A percentile compares a stretch with the other conserved stretches of the same genome.
Conservation (phyloP, 306 rosid genomes). For the Glycyrrhiza uralensis region DNA sequence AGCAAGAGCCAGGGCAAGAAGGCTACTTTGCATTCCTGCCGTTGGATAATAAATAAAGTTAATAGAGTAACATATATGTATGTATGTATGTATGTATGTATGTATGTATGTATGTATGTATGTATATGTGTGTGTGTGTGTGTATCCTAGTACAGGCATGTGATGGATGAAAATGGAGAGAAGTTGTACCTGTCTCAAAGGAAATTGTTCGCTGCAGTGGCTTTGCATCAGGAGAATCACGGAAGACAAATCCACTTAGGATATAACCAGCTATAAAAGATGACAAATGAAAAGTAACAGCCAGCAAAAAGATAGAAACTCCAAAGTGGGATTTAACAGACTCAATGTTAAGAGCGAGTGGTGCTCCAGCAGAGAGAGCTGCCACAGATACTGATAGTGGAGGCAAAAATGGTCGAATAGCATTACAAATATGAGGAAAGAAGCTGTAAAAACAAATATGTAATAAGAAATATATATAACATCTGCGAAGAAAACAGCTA, state of each 20-base stretch:
- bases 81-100: no score
- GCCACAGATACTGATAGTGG: constrained; percentile 73
- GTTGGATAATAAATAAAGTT: constrained; percentile 13
- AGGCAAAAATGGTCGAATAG: constrained; percentile 75
- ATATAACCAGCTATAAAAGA: constrained; percentile 66
- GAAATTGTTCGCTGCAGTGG: constrained; percentile 82
- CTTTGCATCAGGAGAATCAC: constrained; percentile 49
- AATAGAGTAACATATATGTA: background rate
- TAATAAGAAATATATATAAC: background rate
- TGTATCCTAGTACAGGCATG: background rate
- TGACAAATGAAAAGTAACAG: constrained; percentile 62
- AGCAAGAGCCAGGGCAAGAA: constrained; percentile 94
- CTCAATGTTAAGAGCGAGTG: constrained; percentile 69
- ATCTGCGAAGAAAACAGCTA: constrained; percentile 7
- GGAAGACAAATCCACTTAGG: constrained; percentile 60
- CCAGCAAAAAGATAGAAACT: constrained; percentile 48
- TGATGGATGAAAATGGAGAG: background rate
- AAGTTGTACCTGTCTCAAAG: constrained; percentile 68
- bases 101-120: no score
- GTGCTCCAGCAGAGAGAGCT: constrained; percentile 86
- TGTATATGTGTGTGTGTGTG: no score
- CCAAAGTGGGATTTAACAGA: constrained; percentile 77
- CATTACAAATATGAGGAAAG: constrained; percentile 57
- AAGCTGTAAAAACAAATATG: constrained; percentile 46
- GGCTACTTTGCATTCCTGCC: constrained; percentile 98